A percentile compares a stretch with the other conserved stretches of the same genome.
phyloP scores from a whole-genome alignment of 1,139 yeast genomes.

The Nakaseomyces glabratus region DNA sequence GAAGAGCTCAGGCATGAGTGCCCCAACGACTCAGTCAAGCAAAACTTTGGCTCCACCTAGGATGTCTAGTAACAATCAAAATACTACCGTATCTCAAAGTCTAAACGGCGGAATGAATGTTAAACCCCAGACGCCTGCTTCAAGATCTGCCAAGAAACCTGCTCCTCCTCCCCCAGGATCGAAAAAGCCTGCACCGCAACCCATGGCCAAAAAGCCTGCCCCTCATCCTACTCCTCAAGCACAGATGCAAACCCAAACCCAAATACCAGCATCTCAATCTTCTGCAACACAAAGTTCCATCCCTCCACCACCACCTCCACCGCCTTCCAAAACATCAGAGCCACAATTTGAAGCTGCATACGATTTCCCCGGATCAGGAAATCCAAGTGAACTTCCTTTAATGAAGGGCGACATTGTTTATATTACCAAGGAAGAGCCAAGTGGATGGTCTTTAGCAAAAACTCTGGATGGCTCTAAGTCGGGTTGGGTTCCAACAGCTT shows the following conservation, averaged over 20 bases:
- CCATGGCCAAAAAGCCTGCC: slow-evolving; percentile 11
- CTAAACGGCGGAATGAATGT: background rate
- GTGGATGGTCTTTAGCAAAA: slow-evolving; percentile 92
- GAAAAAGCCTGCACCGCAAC: slow-evolving; percentile 25
- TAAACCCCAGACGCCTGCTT: slow-evolving; percentile 5
- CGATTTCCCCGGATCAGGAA: slow-evolving; percentile 84
- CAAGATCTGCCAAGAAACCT: slow-evolving; percentile 25
- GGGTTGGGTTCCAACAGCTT: slow-evolving; percentile 97
- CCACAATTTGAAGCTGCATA: slow-evolving; percentile 83
- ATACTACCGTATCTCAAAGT: slow-evolving; percentile 4
- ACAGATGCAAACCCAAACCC: slow-evolving; percentile 30
- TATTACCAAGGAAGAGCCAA: slow-evolving; percentile 58
- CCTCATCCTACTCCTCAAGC: slow-evolving; percentile 7
- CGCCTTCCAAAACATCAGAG: slow-evolving; percentile 49
- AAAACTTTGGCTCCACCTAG: slow-evolving; percentile 2
- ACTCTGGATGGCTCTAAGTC: slow-evolving; percentile 63
- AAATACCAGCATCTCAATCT: slow-evolving; percentile 8
- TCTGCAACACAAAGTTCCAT: slow-evolving; percentile 34
- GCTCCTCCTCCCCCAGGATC: slow-evolving; percentile 31
- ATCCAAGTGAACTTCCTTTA: slow-evolving; percentile 71
- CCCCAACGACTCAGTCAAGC: background rate
- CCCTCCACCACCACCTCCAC: slow-evolving; percentile 65
- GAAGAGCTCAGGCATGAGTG: slow-evolving; percentile 6
- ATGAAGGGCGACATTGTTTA: slow-evolving; percentile 66
- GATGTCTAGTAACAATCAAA: background rate